phyloP scores from a whole-genome alignment of 495 filamentous ascomycete genomes.

The Extremus antarcticus region DNA sequence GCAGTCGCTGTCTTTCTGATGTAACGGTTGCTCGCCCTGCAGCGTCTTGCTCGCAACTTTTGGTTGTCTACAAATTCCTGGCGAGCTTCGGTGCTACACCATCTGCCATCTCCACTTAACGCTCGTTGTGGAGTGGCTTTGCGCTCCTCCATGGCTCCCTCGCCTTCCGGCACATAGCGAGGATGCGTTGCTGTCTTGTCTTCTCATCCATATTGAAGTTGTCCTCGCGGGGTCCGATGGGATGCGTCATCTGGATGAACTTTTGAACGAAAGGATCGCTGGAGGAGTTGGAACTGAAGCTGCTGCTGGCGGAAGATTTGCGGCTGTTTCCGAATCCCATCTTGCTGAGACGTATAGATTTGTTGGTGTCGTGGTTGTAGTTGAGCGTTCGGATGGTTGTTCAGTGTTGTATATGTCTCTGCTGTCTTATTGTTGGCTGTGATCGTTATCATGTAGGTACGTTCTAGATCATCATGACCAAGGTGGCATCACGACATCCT shows the following conservation, averaged over 20 bases:
- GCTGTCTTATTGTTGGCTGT: not conserved
- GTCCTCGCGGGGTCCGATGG: slow-evolving; percentile 19
- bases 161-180: slow-evolving; percentile 15
- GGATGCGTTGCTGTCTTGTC: slow-evolving; percentile 4
- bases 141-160: slow-evolving; percentile 14
- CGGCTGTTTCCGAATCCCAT: slow-evolving; percentile 12
- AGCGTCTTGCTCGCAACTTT: too few species aligned
- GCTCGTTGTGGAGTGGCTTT: slow-evolving; percentile 5
- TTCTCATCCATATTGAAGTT: slow-evolving; percentile 16
- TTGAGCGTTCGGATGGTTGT: not conserved
- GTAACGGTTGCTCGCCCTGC: too few species aligned
- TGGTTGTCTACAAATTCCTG: too few species aligned
- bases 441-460: not conserved
- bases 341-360: not conserved
- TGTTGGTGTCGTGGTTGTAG: not conserved
- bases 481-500: not conserved
- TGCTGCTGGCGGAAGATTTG: slow-evolving; percentile 7
- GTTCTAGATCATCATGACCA: not conserved
- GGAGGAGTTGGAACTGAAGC: slow-evolving; percentile 7
- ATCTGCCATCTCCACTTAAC: not conserved
- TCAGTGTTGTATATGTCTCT: not conserved
- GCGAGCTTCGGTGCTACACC: too few species aligned
- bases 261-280: slow-evolving; percentile 5
- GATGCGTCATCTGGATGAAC: slow-evolving; percentile 10
- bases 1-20: too few species aligned